Conservation (phyloP, 352 stramenopile species). For the Poterioochromonas sp. region DNA sequence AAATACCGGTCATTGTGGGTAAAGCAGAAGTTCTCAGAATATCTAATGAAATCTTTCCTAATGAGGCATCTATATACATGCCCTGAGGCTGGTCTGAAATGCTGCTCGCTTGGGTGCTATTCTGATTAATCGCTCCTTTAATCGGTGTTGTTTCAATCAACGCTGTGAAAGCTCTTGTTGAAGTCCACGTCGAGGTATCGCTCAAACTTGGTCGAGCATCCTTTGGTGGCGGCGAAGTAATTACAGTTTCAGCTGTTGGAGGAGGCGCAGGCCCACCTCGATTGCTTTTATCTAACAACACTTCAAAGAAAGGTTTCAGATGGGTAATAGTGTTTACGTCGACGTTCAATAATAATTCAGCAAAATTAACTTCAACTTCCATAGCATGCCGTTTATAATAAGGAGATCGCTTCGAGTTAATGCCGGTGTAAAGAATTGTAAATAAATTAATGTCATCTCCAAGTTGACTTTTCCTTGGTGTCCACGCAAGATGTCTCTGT, state of each 20-base stretch:
- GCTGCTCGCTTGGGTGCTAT: too few species aligned
- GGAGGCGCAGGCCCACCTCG: too few species aligned
- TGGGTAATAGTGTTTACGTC: slow-evolving; percentile 20
- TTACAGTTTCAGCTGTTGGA: too few species aligned
- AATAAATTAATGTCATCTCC: not conserved
- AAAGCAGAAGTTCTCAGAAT: not conserved
- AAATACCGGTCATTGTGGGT: not conserved
- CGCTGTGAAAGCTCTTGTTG: too few species aligned
- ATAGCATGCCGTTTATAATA: not conserved
- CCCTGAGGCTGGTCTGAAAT: not conserved
- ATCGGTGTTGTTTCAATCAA: too few species aligned
- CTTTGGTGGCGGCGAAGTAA: too few species aligned
- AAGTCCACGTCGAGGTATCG: too few species aligned
- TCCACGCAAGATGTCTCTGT: slow-evolving; percentile 24
- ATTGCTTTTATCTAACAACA: slow-evolving; percentile 1
- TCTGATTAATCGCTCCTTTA: too few species aligned
- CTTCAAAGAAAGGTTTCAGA: slow-evolving; percentile 21
- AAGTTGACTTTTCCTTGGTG: not conserved
- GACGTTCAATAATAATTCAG: not conserved
- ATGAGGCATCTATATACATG: slow-evolving; percentile 15
- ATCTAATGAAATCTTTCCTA: slow-evolving; percentile 3
- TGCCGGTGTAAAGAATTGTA: not conserved
- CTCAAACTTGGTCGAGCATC: too few species aligned
- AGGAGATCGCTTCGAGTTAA: not conserved
- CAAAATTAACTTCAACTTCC: slow-evolving; percentile 7